Evolutionary conservation across 805 yeast species (phyloP).

Genomic region (Wickerhamiella hasegawae): DNA sequence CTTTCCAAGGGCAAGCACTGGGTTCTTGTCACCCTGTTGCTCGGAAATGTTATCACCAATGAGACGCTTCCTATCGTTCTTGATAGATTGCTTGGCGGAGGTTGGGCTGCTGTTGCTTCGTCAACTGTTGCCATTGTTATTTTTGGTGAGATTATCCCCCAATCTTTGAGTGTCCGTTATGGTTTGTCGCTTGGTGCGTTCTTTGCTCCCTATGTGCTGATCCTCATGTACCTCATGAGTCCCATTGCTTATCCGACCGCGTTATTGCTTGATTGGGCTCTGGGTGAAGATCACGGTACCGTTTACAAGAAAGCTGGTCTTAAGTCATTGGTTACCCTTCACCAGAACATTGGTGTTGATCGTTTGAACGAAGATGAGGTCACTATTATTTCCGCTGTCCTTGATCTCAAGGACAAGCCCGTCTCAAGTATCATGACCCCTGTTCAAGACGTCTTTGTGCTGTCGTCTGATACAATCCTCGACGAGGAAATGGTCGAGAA

Average conservation of each 20-base stretch:
- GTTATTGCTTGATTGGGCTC: constrained; percentile 52
- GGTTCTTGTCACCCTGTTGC: constrained; percentile 77
- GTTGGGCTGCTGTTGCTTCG: constrained; percentile 89
- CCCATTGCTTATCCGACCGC: constrained; percentile 92
- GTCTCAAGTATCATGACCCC: constrained; percentile 90
- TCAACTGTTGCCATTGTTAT: constrained; percentile 88
- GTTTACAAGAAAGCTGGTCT: constrained; percentile 84
- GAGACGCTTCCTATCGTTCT: constrained; percentile 89
- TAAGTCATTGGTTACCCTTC: constrained; percentile 84
- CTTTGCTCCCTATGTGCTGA: constrained; percentile 74
- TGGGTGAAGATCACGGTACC: constrained; percentile 95
- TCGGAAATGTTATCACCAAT: constrained; percentile 82
- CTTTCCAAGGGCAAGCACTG: constrained; percentile 84
- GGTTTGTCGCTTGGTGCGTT: constrained; percentile 84
- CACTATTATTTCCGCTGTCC: constrained; percentile 83
- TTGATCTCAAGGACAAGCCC: constrained; percentile 82
- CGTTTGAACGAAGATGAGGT: constrained; percentile 89
- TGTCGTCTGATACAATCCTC: constrained; percentile 66
- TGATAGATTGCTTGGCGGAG: constrained; percentile 89
- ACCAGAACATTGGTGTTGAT: constrained; percentile 89
- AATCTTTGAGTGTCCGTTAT: constrained; percentile 79
- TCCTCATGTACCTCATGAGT: constrained; percentile 75
- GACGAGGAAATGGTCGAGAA: constrained; percentile 78
- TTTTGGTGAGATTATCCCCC: constrained; percentile 95
- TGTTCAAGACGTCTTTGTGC: constrained; percentile 71